Percentiles rank a stretch among this genome's conserved stretches.
Evolutionary conservation across 805 yeast genomes (phyloP).

Genomic region (Candida quercuum): DNA sequence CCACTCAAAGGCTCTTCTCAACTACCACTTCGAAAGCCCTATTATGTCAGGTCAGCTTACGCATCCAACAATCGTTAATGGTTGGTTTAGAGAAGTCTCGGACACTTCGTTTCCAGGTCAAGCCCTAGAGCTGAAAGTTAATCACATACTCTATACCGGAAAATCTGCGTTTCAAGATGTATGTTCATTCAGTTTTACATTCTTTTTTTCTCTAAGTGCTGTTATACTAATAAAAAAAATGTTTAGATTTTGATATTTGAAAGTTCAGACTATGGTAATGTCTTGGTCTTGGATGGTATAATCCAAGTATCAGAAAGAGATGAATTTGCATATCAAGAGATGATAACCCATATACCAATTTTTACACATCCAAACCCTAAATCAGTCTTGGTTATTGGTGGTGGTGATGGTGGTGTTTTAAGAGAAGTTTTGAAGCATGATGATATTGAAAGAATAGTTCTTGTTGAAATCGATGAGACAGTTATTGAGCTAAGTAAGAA

Average conservation of each 20-base stretch:
- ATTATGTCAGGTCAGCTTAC: conserved; percentile 4
- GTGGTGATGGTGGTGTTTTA: conserved; percentile 94
- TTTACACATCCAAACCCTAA: conserved; percentile 73
- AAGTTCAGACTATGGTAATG: conserved; percentile 77
- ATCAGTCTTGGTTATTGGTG: conserved; percentile 83
- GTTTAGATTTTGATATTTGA: conserved; percentile 60
- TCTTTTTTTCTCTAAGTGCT: background rate
- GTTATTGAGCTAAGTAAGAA: conserved; percentile 69
- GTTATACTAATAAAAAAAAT: too few species aligned
- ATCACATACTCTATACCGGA: conserved; percentile 58
- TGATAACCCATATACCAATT: conserved; percentile 80
- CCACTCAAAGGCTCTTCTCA: too few species aligned
- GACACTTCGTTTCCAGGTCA: conserved; percentile 84
- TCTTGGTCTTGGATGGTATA: conserved; percentile 82
- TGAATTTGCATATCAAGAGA: conserved; percentile 91
- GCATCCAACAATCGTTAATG: conserved; percentile 39
- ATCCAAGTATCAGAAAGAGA: conserved; percentile 90
- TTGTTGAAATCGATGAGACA: conserved; percentile 86
- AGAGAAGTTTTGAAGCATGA: conserved; percentile 81
- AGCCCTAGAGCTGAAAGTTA: conserved; percentile 62
- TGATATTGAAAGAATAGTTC: conserved; percentile 55
- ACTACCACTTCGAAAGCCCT: background rate
- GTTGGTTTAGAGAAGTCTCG: conserved; percentile 80
- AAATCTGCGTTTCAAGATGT: conserved; percentile 69
- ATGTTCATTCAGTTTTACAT: background rate